These are phyloP conservation scores for Flammula alnicola DNA, from an alignment of 1,284 basidiomycete species.

Conservation along the genomic window DNA sequence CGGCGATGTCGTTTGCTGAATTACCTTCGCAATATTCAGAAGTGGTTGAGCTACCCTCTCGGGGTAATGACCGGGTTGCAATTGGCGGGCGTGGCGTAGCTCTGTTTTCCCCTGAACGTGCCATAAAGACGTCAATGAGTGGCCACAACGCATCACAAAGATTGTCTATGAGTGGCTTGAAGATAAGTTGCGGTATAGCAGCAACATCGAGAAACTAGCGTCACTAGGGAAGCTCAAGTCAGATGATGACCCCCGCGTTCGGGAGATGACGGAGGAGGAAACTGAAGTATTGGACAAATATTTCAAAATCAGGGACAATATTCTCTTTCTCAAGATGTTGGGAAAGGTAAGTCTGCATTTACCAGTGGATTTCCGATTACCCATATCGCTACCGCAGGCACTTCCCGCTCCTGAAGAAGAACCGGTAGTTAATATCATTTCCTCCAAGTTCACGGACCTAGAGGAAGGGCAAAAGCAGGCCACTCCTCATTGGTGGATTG, in stretches of 20 bases:
- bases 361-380: too few relatives aligned
- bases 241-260: slow-evolving; percentile 38
- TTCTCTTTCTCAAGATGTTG: slow-evolving; percentile 29
- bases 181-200: slow-evolving; percentile 14
- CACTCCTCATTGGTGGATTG: slow-evolving; percentile 40
- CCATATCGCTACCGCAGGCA: too few relatives aligned
- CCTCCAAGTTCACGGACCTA: slow-evolving; percentile 17
- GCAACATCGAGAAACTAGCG: slow-evolving; percentile 19
- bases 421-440: too few relatives aligned
- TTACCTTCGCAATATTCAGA: too few relatives aligned
- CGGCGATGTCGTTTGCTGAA: too few relatives aligned
- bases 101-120: too few relatives aligned
- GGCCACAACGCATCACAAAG: too few relatives aligned
- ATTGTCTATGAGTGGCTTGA: slow-evolving; percentile 29
- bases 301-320: slow-evolving; percentile 30
- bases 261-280: slow-evolving; percentile 34
- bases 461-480: slow-evolving; percentile 26
- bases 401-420: too few relatives aligned
- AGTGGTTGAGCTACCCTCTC: too few relatives aligned
- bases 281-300: slow-evolving; percentile 26
- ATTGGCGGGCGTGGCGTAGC: too few relatives aligned
- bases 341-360: slow-evolving; percentile 34
- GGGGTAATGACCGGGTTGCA: too few relatives aligned
- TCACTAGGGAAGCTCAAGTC: slow-evolving; percentile 19
- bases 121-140: too few relatives aligned